Conservation (phyloP, 768 basidiomycete species). For the Termitomyces sp. region DNA sequence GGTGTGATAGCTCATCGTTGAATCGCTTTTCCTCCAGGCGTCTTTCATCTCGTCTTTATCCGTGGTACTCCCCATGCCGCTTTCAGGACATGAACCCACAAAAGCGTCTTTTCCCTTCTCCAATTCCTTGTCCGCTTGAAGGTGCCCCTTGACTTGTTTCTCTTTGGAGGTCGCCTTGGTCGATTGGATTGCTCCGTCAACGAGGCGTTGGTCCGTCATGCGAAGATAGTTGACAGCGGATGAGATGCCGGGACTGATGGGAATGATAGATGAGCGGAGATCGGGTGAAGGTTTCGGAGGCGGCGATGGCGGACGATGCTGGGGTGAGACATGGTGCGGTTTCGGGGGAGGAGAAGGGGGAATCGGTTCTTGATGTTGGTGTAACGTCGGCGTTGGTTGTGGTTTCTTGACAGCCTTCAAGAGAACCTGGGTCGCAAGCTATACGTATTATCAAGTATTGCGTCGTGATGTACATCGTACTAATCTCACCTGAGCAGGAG, state of each 20-base stretch:
- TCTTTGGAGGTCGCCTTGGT: neutral
- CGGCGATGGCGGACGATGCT: neutral
- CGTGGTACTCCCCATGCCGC: conserved; percentile 2
- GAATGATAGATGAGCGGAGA: conserved; percentile 47
- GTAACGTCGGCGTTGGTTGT: neutral
- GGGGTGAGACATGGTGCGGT: conserved; percentile 2
- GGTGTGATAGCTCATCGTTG: conserved; percentile 74
- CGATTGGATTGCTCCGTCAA: neutral
- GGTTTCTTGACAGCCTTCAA: conserved; percentile 9
- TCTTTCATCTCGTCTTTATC: conserved; percentile 51
- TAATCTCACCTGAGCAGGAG: conserved; percentile 18
- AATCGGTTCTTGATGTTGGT: conserved; percentile 1
- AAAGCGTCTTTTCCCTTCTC: conserved; percentile 2
- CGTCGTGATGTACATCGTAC: conserved; percentile 3
- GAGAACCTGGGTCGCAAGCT: conserved; percentile 46
- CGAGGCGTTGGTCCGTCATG: conserved; percentile 24
- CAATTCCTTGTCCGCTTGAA: conserved; percentile 7
- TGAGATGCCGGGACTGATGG: conserved; percentile 51
- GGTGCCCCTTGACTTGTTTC: conserved; percentile 15
- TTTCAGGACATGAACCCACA: conserved; percentile 3
- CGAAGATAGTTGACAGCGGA: conserved; percentile 54
- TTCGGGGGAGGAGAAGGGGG: conserved; percentile 17
- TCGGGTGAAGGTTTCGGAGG: conserved; percentile 18
- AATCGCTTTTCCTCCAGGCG: conserved; percentile 76
- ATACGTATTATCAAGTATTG: conserved; percentile 30